Percentiles rank a stretch among this genome's conserved stretches.
phyloP scores from a whole-genome alignment of 2,329 filamentous ascomycete species.

The Fusarium sp. region DNA sequence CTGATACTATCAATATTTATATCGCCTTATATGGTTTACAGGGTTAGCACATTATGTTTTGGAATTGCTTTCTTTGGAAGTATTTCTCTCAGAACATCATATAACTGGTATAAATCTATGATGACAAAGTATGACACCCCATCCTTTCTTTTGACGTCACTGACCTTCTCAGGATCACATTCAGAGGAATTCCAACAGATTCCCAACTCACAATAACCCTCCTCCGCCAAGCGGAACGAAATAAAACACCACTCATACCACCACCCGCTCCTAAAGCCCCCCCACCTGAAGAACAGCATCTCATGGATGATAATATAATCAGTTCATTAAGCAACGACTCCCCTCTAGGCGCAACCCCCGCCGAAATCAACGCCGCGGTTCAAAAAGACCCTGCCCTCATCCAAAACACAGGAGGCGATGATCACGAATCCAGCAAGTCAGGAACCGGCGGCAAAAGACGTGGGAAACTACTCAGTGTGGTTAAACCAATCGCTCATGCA shows the following conservation, averaged over 20 bases:
- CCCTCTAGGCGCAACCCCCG: slow-evolving; percentile 44
- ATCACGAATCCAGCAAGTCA: slow-evolving; percentile 62
- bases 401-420: slow-evolving; percentile 43
- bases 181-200: slow-evolving; percentile 83
- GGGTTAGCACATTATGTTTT: neutral
- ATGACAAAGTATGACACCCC: slow-evolving; percentile 67
- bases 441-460: slow-evolving; percentile 52
- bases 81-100: neutral
- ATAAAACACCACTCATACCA: slow-evolving; percentile 76
- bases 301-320: slow-evolving; percentile 45
- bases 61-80: slow-evolving; percentile 13
- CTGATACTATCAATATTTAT: neutral
- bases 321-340: slow-evolving; percentile 50
- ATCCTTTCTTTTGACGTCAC: slow-evolving; percentile 41
- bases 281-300: neutral
- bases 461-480: slow-evolving; percentile 63
- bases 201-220: slow-evolving; percentile 81
- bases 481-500: slow-evolving; percentile 74
- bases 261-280: slow-evolving; percentile 34
- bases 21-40: neutral
- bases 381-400: slow-evolving; percentile 51
- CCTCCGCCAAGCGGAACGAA: slow-evolving; percentile 79
- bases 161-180: slow-evolving; percentile 72
- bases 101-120: neutral
- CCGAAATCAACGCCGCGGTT: slow-evolving; percentile 71